Evolutionary conservation across 1,284 basidiomycete species (phyloP).

Genomic region (Phaffia rhodozyma): DNA sequence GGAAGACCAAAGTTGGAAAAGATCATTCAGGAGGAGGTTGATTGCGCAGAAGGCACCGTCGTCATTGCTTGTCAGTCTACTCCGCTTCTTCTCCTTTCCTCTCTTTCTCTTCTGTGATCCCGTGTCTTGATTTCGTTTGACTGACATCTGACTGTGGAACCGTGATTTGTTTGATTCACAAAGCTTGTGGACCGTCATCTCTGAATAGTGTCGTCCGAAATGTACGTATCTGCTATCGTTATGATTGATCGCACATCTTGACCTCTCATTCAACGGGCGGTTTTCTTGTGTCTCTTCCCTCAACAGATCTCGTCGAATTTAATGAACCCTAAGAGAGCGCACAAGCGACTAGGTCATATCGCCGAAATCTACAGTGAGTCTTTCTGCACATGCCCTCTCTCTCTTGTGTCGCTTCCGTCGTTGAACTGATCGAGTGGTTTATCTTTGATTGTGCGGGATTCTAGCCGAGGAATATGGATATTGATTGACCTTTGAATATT

Average conservation of each 20-base stretch:
- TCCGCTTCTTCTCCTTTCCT: neutral
- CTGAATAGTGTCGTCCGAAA: slow-evolving; percentile 60
- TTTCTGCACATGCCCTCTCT: neutral
- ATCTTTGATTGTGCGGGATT: neutral
- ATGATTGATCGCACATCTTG: neutral
- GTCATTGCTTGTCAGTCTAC: slow-evolving; percentile 53
- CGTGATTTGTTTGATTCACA: neutral
- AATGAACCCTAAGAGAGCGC: slow-evolving; percentile 6
- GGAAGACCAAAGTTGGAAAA: slow-evolving; percentile 61
- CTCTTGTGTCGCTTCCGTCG: neutral
- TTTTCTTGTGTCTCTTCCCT: neutral
- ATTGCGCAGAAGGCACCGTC: slow-evolving; percentile 45
- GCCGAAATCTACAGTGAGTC: slow-evolving; percentile 16
- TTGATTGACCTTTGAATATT: neutral
- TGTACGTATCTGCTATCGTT: slow-evolving; percentile 24
- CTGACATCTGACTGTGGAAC: neutral
- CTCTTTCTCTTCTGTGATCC: neutral
- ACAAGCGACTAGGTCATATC: slow-evolving; percentile 4
- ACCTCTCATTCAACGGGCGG: neutral
- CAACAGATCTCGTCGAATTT: slow-evolving; percentile 1
- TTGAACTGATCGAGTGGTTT: neutral
- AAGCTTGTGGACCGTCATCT: slow-evolving; percentile 62
- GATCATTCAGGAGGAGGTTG: slow-evolving; percentile 56
- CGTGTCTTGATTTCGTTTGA: neutral
- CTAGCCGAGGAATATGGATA: slow-evolving; percentile 16